Evolutionary conservation across 1,284 basidiomycete genomes (phyloP), one percentile per base, ranked within the genome.

Genomic region (Wolfiporia cocos): DNA sequence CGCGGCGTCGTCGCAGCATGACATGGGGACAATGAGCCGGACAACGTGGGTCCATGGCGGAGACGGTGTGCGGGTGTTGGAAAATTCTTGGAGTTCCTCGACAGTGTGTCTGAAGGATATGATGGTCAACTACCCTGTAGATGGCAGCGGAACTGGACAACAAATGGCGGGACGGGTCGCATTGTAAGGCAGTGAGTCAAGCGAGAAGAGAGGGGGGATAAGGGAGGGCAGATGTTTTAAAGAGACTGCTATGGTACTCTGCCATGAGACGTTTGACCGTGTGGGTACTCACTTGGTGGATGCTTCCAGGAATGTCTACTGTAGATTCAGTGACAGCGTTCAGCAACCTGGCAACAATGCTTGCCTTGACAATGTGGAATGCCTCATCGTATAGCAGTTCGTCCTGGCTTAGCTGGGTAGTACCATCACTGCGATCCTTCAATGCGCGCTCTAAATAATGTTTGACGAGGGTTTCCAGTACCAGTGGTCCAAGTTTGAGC

Each of bases 41-140:
- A 92, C 75, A 24, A 89, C 77, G 48, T 83, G 86, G 3, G 92
- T 86, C 81, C 87, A 93, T 32, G 92, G 92, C 3, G 93, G 90
- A 3, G 90, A 80, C 0, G 90, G 90, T 0, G 90, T 91, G 14
- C 84, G 78, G 0, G 84, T 86, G 56, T 94, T 92, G 4, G 86
- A 80, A 55, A 95, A 92, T 26, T 76, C 71, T 62, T 95, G 92
- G 0, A 92, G 67, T 40, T 92, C 88, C 58, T 93, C 89, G 3
- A 93, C 82, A 0, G 88, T 82, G 59, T 91, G 86, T 46, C 74
- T 74, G 44, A 14, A 18, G n/a, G n/a, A n/a, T n/a, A n/a, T n/a
- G n/a, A n/a, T n/a, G n/a, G n/a, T n/a, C n/a, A n/a, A n/a, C n/a
- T n/a, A n/a, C n/a, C n/a, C n/a, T n/a, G n/a, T n/a, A n/a, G n/a